phyloP scores from a whole-genome alignment of 345 rosid genomes.

The Syzygium aqueum region DNA sequence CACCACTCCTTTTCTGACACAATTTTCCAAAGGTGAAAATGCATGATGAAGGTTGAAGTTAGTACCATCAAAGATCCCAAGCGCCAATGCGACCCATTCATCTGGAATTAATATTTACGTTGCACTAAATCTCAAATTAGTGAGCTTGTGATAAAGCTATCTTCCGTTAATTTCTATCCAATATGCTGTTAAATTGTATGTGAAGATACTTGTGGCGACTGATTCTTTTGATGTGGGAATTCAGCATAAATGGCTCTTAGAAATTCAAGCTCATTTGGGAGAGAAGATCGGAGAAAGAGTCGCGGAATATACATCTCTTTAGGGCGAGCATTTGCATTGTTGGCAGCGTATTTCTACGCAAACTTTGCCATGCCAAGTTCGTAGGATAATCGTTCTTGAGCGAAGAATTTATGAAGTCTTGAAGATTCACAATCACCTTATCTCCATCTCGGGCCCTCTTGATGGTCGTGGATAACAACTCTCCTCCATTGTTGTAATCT shows the following conservation, averaged over 20 bases:
- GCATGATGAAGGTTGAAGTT: background rate
- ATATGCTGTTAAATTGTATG: background rate
- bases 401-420: background rate
- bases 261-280: background rate
- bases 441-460: background rate
- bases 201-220: too few relatives aligned
- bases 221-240: too few relatives aligned
- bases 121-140: background rate
- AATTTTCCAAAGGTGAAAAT: background rate
- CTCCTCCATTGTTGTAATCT: background rate
- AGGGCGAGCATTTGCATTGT: background rate
- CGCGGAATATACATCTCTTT: rapidly evolving
- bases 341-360: background rate
- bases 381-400: background rate
- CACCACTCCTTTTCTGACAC: background rate
- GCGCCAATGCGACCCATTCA: background rate
- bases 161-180: background rate
- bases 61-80: background rate
- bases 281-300: background rate
- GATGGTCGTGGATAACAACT: background rate
- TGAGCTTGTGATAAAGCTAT: background rate
- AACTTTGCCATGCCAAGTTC: background rate
- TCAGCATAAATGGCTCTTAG: background rate
- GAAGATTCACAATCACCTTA: background rate
- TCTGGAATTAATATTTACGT: background rate